phyloP scores from a whole-genome alignment of 129 eudicot genomes.

The Lonicera japonica region DNA sequence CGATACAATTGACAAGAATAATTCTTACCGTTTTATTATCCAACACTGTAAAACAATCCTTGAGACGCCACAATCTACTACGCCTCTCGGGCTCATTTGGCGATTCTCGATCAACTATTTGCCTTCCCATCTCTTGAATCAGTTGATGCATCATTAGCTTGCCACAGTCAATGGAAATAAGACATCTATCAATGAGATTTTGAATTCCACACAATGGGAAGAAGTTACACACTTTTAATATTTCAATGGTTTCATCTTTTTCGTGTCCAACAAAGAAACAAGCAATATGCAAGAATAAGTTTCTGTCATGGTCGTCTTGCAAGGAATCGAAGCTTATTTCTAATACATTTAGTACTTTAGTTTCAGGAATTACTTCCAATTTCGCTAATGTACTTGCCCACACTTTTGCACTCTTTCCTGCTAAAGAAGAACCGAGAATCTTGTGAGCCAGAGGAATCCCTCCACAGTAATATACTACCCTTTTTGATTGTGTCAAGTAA shows the following conservation, averaged over 20 bases:
- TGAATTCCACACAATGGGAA: constrained; percentile 16
- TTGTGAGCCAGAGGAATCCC: constrained; percentile 34
- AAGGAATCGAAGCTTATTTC: constrained; percentile 14
- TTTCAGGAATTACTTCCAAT: constrained; percentile 6
- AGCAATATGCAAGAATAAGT: constrained; percentile 35
- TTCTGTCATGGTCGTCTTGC: constrained; percentile 9
- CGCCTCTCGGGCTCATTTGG: constrained; percentile 4
- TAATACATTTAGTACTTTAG: neutral
- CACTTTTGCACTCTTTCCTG: neutral
- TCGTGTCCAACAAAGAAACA: constrained; percentile 25
- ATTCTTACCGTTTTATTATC: constrained; percentile 17
- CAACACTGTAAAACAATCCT: constrained; percentile 25
- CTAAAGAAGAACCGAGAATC: constrained; percentile 24
- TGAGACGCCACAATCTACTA: constrained; percentile 24
- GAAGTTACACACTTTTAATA: constrained; percentile 19
- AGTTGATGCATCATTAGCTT: constrained; percentile 27
- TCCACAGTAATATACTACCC: constrained; percentile 6
- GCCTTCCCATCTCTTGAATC: constrained; percentile 30
- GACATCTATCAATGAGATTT: constrained; percentile 25
- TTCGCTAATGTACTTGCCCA: constrained; percentile 20
- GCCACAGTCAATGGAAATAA: neutral
- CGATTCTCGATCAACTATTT: constrained; percentile 21
- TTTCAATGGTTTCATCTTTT: constrained; percentile 5
- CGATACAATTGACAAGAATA: neutral
- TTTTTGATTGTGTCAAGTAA: constrained; percentile 9